Percentiles rank a stretch among this genome's conserved stretches.
Evolutionary conservation across 495 filamentous ascomycete species (phyloP).

Genomic region (Hypoxylon lenormandii): DNA sequence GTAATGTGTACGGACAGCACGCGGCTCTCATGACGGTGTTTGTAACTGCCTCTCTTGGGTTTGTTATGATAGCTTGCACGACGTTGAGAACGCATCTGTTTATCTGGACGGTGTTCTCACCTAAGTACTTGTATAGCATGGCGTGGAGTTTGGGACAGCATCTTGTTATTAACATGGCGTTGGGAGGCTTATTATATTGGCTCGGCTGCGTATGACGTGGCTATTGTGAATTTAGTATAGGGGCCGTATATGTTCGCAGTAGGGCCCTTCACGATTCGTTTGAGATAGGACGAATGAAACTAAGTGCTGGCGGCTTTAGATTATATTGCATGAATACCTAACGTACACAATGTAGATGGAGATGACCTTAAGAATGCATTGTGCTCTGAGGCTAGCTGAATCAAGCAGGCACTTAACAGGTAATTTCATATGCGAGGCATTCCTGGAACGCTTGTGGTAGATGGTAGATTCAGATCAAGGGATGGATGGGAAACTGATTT

Average conservation of each 20-base stretch:
- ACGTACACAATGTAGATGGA: background rate
- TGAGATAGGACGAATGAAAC: too few species aligned
- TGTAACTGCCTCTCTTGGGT: constrained; percentile 67
- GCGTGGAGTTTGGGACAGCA: constrained; percentile 89
- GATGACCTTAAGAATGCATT: constrained; percentile 12
- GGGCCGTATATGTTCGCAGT: too few species aligned
- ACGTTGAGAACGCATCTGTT: constrained; percentile 88
- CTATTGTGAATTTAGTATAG: too few species aligned
- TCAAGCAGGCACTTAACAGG: too few species aligned
- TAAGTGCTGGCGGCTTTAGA: too few species aligned
- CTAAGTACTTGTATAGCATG: constrained; percentile 92
- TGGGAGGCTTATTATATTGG: constrained; percentile 69
- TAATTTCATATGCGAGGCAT: too few species aligned
- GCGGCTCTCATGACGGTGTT: constrained; percentile 75
- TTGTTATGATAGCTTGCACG: constrained; percentile 90
- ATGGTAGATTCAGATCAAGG: too few species aligned
- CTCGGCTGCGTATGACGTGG: constrained; percentile 51
- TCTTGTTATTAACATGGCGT: constrained; percentile 72
- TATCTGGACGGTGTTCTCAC: constrained; percentile 98
- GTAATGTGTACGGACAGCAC: constrained; percentile 58
- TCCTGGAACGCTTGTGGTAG: too few species aligned
- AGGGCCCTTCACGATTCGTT: too few species aligned
- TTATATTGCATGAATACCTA: background rate
- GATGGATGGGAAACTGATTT: too few species aligned
- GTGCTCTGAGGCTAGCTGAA: background rate